A percentile compares a stretch with the other conserved stretches of the same genome.
phyloP scores from a whole-genome alignment of 768 basidiomycete genomes.

The Paxillus involutus region DNA sequence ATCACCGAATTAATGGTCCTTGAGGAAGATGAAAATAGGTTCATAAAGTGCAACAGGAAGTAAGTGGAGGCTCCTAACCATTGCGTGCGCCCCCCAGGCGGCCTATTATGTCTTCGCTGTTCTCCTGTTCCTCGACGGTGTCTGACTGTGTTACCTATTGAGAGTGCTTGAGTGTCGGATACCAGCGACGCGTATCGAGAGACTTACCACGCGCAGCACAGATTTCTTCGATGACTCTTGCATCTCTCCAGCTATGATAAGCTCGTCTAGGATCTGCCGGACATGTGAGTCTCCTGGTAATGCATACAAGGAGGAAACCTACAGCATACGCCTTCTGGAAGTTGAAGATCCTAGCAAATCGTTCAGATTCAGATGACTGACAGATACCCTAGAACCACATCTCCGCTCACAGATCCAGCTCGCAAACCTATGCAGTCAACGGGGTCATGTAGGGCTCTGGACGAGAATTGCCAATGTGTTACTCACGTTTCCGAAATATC shows the following conservation, averaged over 20 bases:
- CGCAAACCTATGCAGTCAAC: slow-evolving; percentile 63
- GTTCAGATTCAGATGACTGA: background rate
- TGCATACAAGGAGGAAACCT: slow-evolving; percentile 14
- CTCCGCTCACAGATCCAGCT: slow-evolving; percentile 78
- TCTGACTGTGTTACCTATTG: slow-evolving; percentile 82
- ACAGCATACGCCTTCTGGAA: slow-evolving; percentile 96
- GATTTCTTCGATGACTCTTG: slow-evolving; percentile 86
- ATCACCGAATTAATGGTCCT: slow-evolving; percentile 32
- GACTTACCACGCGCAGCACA: slow-evolving; percentile 57
- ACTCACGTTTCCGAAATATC: slow-evolving; percentile 52
- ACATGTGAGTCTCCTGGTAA: slow-evolving; percentile 1
- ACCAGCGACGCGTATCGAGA: slow-evolving; percentile 6
- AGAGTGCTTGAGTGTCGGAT: background rate
- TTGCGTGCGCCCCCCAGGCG: slow-evolving; percentile 67
- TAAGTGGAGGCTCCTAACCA: slow-evolving; percentile 45
- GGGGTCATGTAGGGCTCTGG: background rate
- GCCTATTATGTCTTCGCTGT: slow-evolving; percentile 76
- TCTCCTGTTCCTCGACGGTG: slow-evolving; percentile 82
- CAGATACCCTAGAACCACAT: too few species aligned
- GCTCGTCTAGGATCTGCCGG: slow-evolving; percentile 80
- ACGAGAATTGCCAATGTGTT: background rate
- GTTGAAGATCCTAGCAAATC: slow-evolving; percentile 79
- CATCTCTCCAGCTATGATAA: slow-evolving; percentile 91
- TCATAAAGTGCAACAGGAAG: slow-evolving; percentile 5
- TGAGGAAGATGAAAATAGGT: slow-evolving; percentile 13